A percentile compares a stretch with the other conserved stretches of the same genome.
These are phyloP conservation scores for Gonium pectorale DNA, from an alignment of 139 green algal genomes.

Conservation along the genomic window DNA sequence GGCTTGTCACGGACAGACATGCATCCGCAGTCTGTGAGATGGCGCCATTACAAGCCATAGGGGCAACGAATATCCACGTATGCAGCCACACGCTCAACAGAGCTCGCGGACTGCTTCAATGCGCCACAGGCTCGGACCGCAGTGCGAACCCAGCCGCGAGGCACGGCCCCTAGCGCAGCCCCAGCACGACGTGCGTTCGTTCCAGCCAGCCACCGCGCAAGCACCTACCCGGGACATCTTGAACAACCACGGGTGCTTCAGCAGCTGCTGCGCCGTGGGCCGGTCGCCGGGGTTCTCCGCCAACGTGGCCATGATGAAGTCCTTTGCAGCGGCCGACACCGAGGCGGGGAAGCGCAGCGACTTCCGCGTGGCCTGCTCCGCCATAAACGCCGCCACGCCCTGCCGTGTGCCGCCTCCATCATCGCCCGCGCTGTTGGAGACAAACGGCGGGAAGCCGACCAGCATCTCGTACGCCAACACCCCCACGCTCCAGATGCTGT, in stretches of 20 bases:
- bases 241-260: slow-evolving; percentile 26
- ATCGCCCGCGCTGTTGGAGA: neutral
- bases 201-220: too few relatives aligned
- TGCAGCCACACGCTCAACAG: too few relatives aligned
- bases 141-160: neutral
- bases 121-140: too few relatives aligned
- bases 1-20: too few relatives aligned
- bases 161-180: neutral
- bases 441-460: slow-evolving; percentile 38
- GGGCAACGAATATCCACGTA: too few relatives aligned
- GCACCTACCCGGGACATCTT: neutral
- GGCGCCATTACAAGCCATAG: too few relatives aligned
- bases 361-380: neutral
- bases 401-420: neutral
- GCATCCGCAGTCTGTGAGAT: too few relatives aligned
- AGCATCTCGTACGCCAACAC: slow-evolving; percentile 42
- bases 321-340: neutral
- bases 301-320: slow-evolving; percentile 23
- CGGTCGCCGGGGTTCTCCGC: neutral
- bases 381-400: neutral
- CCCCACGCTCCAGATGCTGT: slow-evolving; percentile 29
- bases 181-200: neutral
- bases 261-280: slow-evolving; percentile 19
- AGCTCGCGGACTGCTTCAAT: too few relatives aligned
- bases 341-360: slow-evolving; percentile 27